phyloP scores from a whole-genome alignment of 2,329 filamentous ascomycete genomes.

The Hymenoscyphus albidus region DNA sequence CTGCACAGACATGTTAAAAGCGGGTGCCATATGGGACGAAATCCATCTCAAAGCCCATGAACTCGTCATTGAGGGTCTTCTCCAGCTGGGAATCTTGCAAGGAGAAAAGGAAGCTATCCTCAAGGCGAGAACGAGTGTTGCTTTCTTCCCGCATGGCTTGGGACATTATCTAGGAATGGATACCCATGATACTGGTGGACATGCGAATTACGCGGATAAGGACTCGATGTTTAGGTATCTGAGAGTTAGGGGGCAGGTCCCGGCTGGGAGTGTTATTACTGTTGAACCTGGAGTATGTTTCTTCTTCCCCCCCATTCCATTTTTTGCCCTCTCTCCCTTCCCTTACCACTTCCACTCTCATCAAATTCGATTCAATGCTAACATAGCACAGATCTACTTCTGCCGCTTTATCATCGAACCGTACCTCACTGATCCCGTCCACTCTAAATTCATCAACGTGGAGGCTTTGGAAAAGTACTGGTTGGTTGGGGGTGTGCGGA shows the following conservation, averaged over 20 bases:
- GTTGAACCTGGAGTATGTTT: constrained; percentile 81
- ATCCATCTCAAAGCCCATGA: constrained; percentile 76
- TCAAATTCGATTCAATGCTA: background rate
- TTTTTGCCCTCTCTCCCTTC: background rate
- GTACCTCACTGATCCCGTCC: constrained; percentile 67
- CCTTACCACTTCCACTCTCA: too few relatives aligned
- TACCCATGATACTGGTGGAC: constrained; percentile 81
- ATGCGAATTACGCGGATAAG: constrained; percentile 71
- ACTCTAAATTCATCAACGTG: constrained; percentile 72
- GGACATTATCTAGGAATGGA: constrained; percentile 92
- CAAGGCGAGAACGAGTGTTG: constrained; percentile 72
- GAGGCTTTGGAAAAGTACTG: constrained; percentile 74
- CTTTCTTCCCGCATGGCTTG: constrained; percentile 88
- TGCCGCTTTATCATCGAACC: constrained; percentile 84
- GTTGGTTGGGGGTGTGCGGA: constrained; percentile 71
- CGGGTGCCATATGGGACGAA: constrained; percentile 74
- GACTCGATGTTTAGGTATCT: constrained; percentile 87
- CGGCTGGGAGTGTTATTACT: constrained; percentile 79
- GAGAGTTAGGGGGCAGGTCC: constrained; percentile 70
- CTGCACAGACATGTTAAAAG: constrained; percentile 68
- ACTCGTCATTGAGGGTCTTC: constrained; percentile 75
- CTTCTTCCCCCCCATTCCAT: background rate
- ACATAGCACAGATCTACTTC: constrained; percentile 67
- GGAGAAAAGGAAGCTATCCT: constrained; percentile 69
- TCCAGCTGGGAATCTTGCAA: constrained; percentile 70